phyloP scores from a whole-genome alignment of 768 basidiomycete species.

The Lactarius akahatsu region DNA sequence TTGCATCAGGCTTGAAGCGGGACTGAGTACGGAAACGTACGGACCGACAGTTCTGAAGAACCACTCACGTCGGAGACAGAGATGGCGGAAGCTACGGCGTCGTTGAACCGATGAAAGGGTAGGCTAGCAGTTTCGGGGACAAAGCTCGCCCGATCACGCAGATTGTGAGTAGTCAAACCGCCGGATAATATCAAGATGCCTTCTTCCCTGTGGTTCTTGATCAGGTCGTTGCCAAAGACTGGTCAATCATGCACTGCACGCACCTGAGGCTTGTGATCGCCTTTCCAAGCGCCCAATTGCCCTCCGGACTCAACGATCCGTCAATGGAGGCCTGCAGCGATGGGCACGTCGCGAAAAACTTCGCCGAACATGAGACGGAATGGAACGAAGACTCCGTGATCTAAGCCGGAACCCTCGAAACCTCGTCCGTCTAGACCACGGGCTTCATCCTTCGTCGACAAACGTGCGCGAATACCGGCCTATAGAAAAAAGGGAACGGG shows the following conservation, averaged over 20 bases:
- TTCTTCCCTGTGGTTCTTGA: slow-evolving; percentile 47
- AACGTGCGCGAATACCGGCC: slow-evolving; percentile 55
- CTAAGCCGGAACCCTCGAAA: slow-evolving; percentile 61
- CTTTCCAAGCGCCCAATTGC: slow-evolving; percentile 64
- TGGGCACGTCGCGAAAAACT: slow-evolving; percentile 57
- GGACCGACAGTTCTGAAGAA: slow-evolving; percentile 4
- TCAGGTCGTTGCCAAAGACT: neutral
- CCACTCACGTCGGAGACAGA: slow-evolving; percentile 47
- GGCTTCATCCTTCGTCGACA: slow-evolving; percentile 48
- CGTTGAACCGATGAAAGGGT: slow-evolving; percentile 55
- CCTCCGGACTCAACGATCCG: slow-evolving; percentile 53
- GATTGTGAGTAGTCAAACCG: slow-evolving; percentile 67
- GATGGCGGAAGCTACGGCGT: slow-evolving; percentile 59
- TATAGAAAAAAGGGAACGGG: slow-evolving; percentile 29
- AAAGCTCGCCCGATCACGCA: slow-evolving; percentile 54
- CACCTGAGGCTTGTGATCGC: slow-evolving; percentile 60
- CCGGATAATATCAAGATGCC: slow-evolving; percentile 69
- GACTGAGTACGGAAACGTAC: slow-evolving; percentile 1
- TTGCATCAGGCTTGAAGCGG: slow-evolving; percentile 43
- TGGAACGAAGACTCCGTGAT: slow-evolving; percentile 81
- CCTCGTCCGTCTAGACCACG: slow-evolving; percentile 69
- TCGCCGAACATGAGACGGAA: slow-evolving; percentile 79
- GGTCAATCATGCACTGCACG: slow-evolving; percentile 27
- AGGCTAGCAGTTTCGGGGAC: slow-evolving; percentile 48
- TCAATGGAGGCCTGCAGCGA: slow-evolving; percentile 73